phyloP scores from a whole-genome alignment of 306 rosid species.

The Cajanus cajan region DNA sequence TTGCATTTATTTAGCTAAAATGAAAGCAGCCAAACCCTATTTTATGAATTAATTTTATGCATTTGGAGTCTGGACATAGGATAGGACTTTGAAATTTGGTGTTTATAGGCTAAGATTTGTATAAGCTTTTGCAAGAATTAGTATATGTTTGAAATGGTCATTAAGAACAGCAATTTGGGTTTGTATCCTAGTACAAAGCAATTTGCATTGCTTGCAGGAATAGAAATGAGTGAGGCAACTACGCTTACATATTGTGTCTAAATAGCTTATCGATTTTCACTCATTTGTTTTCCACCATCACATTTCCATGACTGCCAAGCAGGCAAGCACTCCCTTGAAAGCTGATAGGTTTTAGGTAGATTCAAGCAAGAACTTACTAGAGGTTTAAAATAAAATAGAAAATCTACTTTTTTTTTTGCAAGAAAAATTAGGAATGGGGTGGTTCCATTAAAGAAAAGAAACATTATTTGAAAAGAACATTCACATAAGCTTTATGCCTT shows the following conservation, averaged over 20 bases:
- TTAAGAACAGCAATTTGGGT: neutral
- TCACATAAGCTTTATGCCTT: neutral
- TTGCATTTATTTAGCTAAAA: neutral
- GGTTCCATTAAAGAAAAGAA: no score
- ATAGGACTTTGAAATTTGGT: neutral
- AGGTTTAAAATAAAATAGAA: neutral
- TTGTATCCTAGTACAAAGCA: neutral
- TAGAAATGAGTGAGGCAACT: neutral
- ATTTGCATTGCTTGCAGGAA: neutral
- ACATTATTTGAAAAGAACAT: neutral
- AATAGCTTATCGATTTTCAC: neutral
- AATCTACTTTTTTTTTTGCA: no score
- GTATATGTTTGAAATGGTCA: neutral
- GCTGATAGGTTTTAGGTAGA: neutral
- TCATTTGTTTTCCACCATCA: neutral
- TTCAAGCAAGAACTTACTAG: neutral
- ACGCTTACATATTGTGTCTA: neutral
- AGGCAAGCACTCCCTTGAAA: neutral
- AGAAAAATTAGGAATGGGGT: no score
- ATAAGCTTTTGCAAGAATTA: neutral
- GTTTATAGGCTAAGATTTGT: neutral
- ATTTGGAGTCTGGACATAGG: neutral
- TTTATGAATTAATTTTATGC: neutral
- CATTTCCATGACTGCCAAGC: neutral
- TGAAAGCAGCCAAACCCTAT: neutral